Conservation (phyloP, 2,329 filamentous ascomycete species). For the Madurella mycetomatis region DNA sequence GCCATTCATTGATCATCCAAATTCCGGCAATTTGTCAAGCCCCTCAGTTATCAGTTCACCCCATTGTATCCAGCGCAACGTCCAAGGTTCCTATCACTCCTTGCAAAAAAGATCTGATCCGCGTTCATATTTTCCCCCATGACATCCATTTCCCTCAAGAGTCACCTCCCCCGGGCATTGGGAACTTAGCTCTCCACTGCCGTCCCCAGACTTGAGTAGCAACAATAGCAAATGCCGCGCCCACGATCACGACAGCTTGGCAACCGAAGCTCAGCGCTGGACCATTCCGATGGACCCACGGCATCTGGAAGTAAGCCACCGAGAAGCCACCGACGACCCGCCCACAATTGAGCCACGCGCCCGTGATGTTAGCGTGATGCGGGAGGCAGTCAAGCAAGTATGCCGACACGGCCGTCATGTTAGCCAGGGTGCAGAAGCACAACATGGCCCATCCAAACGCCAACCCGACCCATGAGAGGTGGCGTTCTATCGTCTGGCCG, state of each 20-base stretch:
- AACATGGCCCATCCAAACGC: slow-evolving; percentile 43
- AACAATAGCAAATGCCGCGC: neutral
- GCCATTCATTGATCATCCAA: no score
- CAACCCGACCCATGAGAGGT: slow-evolving; percentile 41
- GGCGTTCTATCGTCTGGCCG: slow-evolving; percentile 38
- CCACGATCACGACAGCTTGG: slow-evolving; percentile 15
- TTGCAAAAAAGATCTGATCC: no score
- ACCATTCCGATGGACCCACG: slow-evolving; percentile 33
- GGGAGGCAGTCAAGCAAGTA: slow-evolving; percentile 49
- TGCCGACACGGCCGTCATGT: slow-evolving; percentile 43
- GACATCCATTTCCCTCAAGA: neutral
- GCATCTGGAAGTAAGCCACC: slow-evolving; percentile 44
- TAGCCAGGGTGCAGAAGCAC: slow-evolving; percentile 42
- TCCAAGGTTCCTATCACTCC: no score
- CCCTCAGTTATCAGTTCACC: no score
- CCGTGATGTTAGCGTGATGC: slow-evolving; percentile 43
- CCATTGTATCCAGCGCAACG: no score
- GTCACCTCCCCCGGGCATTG: neutral
- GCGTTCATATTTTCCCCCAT: neutral
- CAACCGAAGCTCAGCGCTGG: slow-evolving; percentile 12
- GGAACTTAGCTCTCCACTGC: slow-evolving; percentile 14
- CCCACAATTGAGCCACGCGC: slow-evolving; percentile 38
- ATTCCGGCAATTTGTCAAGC: no score
- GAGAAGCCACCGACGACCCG: slow-evolving; percentile 43
- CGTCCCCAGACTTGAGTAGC: slow-evolving; percentile 12